A percentile compares a stretch with the other conserved stretches of the same genome.
These are phyloP conservation scores for Camelina neglecta DNA, from an alignment of 345 rosid genomes.

Conservation along the genomic window DNA sequence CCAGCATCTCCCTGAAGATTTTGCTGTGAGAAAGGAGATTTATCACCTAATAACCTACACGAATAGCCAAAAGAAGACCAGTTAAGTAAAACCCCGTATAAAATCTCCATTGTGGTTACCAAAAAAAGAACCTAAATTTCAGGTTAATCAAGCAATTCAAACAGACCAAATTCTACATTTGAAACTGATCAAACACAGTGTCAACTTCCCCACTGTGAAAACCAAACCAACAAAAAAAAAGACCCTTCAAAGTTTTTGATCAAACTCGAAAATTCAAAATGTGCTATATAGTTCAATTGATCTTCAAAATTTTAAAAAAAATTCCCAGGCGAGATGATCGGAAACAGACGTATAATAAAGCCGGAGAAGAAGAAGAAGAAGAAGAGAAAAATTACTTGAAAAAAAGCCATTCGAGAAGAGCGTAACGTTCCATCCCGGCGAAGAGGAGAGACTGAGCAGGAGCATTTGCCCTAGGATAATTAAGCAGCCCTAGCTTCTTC, in stretches of 20 bases:
- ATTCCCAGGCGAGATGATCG: background rate
- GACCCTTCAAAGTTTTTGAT: background rate
- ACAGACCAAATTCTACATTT: background rate
- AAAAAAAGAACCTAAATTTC: background rate
- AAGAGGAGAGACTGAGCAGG: conserved; percentile 98
- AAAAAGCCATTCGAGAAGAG: conserved; percentile 98
- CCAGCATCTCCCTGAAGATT: conserved; percentile 81
- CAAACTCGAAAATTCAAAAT: conserved; percentile 10
- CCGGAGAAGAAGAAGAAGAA: background rate
- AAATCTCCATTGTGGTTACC: background rate
- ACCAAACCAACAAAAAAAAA: conserved; percentile 15
- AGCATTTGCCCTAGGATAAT: conserved; percentile 82
- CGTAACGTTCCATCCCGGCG: conserved; percentile 99
- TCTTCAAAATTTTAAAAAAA: background rate
- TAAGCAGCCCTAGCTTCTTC: conserved; percentile 66
- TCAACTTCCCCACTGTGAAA: conserved; percentile 10
- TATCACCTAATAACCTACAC: conserved; percentile 84
- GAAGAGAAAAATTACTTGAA: conserved; percentile 47
- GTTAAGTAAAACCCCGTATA: background rate
- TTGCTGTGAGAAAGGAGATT: conserved; percentile 93
- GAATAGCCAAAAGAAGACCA: conserved; percentile 15
- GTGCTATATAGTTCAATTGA: background rate
- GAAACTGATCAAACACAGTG: conserved; percentile 4
- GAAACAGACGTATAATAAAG: too few relatives aligned
- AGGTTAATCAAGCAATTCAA: conserved; percentile 14